Evolutionary conservation across 1,284 basidiomycete genomes (phyloP), one percentile per base, ranked within the genome.

Genomic region (Phaffia rhodozyma): DNA sequence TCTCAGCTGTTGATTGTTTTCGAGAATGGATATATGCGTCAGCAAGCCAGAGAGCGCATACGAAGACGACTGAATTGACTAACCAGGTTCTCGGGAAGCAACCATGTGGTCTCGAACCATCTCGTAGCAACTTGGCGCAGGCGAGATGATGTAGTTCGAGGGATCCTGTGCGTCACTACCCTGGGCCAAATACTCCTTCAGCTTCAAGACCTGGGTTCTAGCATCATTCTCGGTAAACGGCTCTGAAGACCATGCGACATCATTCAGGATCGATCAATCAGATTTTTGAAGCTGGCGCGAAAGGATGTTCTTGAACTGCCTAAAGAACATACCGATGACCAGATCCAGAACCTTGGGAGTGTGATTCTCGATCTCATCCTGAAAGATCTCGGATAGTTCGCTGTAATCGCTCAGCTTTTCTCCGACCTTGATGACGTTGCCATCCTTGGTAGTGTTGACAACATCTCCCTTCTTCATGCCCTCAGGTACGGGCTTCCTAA

Each of bases 141-240:
- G 72, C 55, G 75, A 73, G 56, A 80, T 68, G 34, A 75, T 78
- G 64, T 77, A 69, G 23, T 75, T 72, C 23, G 74, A 72, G 16
- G 77, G 70, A 58, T 76, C 75, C 52, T 77, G 71, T 51, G 74
- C 71, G 27, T 72, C 70, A 11, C 75, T 71, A 43, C 77, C 76
- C n/a, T 75, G 71, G 34, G 75, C 75, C 60, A 77, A 72, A 63
- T 79, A 75, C 65, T 81, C 80, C 56, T 78, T 72, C 49, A 80
- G 72, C 38, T 79, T 74, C 55, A 79, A 72, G 49, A 81, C 73
- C 49, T 78, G 75, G 65, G 76, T 74, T 20, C 80, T 74, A 20
- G 79, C 79, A 51, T 77, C 74, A 43, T 75, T 73, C 68, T 80
- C 79, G 56, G 78, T 78, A 72, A 78, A 80, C 13, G 78, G 74